Evolutionary conservation across 148 eudicot genomes (phyloP).

Genomic region (Camellia japonica): DNA sequence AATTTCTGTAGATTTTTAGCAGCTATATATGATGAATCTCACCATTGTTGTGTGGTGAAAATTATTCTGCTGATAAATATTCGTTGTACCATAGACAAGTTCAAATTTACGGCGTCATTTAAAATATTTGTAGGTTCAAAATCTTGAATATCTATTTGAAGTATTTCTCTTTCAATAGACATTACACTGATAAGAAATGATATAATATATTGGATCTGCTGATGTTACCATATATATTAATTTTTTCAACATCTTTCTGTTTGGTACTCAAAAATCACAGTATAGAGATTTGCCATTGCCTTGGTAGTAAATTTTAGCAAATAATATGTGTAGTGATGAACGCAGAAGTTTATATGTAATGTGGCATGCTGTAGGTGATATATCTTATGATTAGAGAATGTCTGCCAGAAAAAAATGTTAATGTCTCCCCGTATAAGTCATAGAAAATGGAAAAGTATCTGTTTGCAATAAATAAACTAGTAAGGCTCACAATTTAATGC

Average conservation of each 20-base stretch:
- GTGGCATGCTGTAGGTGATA: neutral
- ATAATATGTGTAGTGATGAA: neutral
- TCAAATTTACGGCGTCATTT: neutral
- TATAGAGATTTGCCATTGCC: too few relatives aligned
- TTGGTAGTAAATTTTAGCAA: too few relatives aligned
- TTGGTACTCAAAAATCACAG: too few relatives aligned
- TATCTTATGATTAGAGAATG: too few relatives aligned
- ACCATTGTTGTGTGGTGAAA: neutral
- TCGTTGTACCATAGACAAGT: neutral
- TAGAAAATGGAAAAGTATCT: too few relatives aligned
- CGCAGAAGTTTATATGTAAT: neutral
- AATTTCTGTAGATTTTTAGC: neutral
- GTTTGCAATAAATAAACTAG: too few relatives aligned
- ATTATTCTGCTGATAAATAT: too few relatives aligned
- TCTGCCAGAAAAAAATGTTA: too few relatives aligned
- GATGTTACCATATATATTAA: too few relatives aligned
- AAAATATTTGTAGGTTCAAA: neutral
- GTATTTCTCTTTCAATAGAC: neutral
- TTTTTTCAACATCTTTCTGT: too few relatives aligned
- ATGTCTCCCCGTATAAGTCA: too few relatives aligned
- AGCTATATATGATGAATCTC: neutral
- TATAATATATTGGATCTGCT: neutral
- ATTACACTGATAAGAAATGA: neutral
- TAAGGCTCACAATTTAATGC: too few relatives aligned
- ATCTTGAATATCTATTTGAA: neutral